Base-by-base conservation (phyloP, 164 flowering plant genomes). In the Vitis amurensis region DNA sequence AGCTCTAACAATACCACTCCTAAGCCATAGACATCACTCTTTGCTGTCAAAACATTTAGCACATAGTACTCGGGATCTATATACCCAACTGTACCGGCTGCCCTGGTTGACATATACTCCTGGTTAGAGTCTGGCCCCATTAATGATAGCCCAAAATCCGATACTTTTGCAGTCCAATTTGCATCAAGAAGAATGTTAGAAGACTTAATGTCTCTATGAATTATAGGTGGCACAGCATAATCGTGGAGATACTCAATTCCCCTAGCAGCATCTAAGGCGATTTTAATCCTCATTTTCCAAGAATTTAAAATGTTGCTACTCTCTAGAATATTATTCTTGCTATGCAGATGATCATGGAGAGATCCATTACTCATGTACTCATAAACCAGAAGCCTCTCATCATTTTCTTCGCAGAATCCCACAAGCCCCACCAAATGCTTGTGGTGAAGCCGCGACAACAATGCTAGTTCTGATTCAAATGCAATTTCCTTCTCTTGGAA, bases 61-160 rank as follows among this genome's bases (percentile, higher is more conserved):
- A 63, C 79, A 55, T 72, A 80, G 77, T 78, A 77, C 79, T 80
- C 83, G 0, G 83, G 83, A 50, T 80, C 83, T 3, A 80, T 80
- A 52, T 80, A 80, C 9, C 83, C 83, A 13, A 80, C 72, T 27
- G 81, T 80, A 12, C 83, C 83, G 8, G 55, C 81, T 9, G 80
- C 78, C 65, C 50, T 68, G 15, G 66, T 29, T 11, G 77, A 60
- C 59, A 73, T 14, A 9, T 8, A 59, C 8, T 69, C 74, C 30
- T 50, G 50, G 19, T 74, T 74, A 31, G 59, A 10, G 31, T 68
- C 78, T 13, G 83, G 68, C 9, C 76, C 63, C 76, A 77, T 52
- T 44, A 77, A 37, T 3, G 83, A 80, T 10, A 80, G 50, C 19
- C 83, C 83, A 47, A 80, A 80, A 67, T 80, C 83, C 0, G 83